These are phyloP conservation scores for Hypoxylon lienhwacheense DNA, from an alignment of 495 filamentous ascomycete genomes.

Conservation along the genomic window DNA sequence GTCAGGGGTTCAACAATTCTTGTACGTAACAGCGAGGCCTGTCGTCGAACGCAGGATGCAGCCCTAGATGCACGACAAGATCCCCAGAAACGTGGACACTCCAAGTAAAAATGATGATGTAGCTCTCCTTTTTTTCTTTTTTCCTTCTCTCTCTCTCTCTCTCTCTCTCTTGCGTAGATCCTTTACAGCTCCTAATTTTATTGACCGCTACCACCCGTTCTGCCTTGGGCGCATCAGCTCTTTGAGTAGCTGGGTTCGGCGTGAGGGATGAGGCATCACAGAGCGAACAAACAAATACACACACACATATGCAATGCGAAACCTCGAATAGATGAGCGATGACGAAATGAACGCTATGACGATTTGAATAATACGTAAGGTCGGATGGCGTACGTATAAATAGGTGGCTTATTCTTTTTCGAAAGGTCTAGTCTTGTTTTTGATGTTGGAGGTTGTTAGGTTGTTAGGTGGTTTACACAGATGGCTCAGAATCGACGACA, in stretches of 20 bases:
- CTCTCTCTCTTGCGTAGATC: not conserved
- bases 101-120: slow-evolving; percentile 34
- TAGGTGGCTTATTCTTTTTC: too few species aligned
- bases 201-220: slow-evolving; percentile 11
- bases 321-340: not conserved
- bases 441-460: too few species aligned
- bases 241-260: slow-evolving; percentile 34
- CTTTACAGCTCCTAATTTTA: not conserved
- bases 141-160: too few species aligned
- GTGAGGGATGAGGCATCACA: slow-evolving; percentile 37
- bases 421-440: too few species aligned
- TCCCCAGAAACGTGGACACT: slow-evolving; percentile 37
- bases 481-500: not conserved
- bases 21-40: slow-evolving; percentile 33
- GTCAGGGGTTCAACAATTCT: slow-evolving; percentile 37
- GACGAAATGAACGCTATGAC: slow-evolving; percentile 11
- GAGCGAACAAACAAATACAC: slow-evolving; percentile 12
- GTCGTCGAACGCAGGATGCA: slow-evolving; percentile 31
- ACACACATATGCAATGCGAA: slow-evolving; percentile 12
- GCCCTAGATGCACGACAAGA: slow-evolving; percentile 35
- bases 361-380: too few species aligned
- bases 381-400: too few species aligned
- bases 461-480: not conserved
- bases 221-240: slow-evolving; percentile 32
- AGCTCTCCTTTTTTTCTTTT: slow-evolving; percentile 24